A percentile compares a stretch with the other conserved stretches of the same genome.
These are phyloP conservation scores for Coemansia sp. DNA, from an alignment of 192 early-diverging fungal genomes.

Conservation along the genomic window DNA sequence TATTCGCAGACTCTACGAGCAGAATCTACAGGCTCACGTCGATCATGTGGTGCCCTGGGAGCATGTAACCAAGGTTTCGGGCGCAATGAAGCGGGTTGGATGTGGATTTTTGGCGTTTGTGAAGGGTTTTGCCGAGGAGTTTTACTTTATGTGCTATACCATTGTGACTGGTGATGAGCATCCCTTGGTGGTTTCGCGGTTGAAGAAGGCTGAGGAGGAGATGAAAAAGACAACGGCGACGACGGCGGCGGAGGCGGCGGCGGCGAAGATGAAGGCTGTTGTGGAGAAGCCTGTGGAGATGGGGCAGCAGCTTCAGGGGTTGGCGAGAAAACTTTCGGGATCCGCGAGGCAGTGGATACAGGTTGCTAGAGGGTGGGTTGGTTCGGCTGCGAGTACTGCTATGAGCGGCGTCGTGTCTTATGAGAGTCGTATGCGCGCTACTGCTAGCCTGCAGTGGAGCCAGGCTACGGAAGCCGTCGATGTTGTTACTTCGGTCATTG, in stretches of 20 bases:
- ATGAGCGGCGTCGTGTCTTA: too few species aligned
- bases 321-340: conserved; percentile 33
- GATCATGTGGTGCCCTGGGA: conserved; percentile 56
- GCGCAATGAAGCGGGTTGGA: too few species aligned
- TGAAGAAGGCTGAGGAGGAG: too few species aligned
- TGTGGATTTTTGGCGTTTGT: conserved; percentile 1
- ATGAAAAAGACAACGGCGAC: too few species aligned
- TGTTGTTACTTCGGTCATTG: not conserved
- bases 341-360: conserved; percentile 56
- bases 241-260: too few species aligned
- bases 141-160: conserved; percentile 53
- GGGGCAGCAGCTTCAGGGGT: conserved; percentile 19
- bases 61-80: conserved; percentile 21
- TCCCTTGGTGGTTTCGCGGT: conserved; percentile 25
- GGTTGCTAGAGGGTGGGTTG: conserved; percentile 40
- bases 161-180: conserved; percentile 50
- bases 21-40: conserved; percentile 41
- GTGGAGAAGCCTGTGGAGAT: not conserved
- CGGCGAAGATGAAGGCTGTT: too few species aligned
- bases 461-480: conserved; percentile 15
- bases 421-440: conserved; percentile 19
- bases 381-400: conserved; percentile 28
- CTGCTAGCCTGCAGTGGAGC: conserved; percentile 16
- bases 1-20: conserved; percentile 15
- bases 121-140: conserved; percentile 31